Evolutionary conservation across 345 rosid species (phyloP).

Genomic region (Triadica sebifera): DNA sequence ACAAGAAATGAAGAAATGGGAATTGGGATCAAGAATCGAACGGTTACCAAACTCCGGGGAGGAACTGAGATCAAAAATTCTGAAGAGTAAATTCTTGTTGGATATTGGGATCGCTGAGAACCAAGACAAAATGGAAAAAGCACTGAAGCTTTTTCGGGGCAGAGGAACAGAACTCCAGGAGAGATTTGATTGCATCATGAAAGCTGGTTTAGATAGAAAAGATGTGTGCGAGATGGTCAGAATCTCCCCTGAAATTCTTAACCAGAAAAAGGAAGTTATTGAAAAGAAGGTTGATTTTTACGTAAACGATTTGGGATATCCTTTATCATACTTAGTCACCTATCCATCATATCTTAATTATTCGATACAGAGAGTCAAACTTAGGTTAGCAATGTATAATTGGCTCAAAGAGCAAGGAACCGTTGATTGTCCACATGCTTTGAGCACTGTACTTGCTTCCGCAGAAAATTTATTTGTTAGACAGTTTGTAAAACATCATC

Average conservation of each 20-base stretch:
- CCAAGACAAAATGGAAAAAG: constrained; percentile 37
- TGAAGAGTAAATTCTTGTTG: constrained; percentile 57
- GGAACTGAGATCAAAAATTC: constrained; percentile 27
- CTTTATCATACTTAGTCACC: constrained; percentile 39
- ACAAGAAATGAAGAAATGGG: constrained; percentile 49
- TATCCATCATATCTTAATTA: constrained; percentile 60
- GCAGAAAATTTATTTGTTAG: constrained; percentile 39
- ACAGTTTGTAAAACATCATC: constrained; percentile 48
- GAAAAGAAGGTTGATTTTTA: constrained; percentile 53
- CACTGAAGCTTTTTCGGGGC: constrained; percentile 56
- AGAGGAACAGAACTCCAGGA: constrained; percentile 61
- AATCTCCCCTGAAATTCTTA: constrained; percentile 62
- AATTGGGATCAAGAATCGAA: constrained; percentile 34
- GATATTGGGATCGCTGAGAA: constrained; percentile 53
- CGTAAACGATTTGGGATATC: constrained; percentile 50
- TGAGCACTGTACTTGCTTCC: constrained; percentile 52
- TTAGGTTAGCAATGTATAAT: constrained; percentile 57
- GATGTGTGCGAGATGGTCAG: constrained; percentile 52
- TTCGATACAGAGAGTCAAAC: constrained; percentile 45
- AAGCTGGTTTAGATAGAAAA: constrained; percentile 54
- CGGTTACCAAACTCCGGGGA: constrained; percentile 37
- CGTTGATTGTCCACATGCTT: constrained; percentile 27
- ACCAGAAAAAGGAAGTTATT: constrained; percentile 46
- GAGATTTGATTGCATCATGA: constrained; percentile 68
- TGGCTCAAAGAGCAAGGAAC: constrained; percentile 62